Evolutionary conservation across 2,329 filamentous ascomycete genomes (phyloP).

Genomic region (Chaetomiaceae sp.): DNA sequence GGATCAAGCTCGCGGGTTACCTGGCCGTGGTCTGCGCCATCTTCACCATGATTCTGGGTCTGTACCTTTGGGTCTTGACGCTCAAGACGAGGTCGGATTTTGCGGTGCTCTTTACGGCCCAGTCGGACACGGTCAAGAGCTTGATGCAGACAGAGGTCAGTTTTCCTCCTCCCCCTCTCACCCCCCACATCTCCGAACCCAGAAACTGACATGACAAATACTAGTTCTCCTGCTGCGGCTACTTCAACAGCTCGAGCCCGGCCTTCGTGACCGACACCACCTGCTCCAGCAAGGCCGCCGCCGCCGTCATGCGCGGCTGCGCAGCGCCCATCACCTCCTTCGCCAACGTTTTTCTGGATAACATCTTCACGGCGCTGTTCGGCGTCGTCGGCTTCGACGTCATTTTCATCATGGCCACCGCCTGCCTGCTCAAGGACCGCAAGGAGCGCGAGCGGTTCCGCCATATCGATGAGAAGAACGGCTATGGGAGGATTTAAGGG

Average conservation of each 20-base stretch:
- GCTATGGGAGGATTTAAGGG: slow-evolving; percentile 28
- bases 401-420: slow-evolving; percentile 64
- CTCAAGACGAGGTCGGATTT: slow-evolving; percentile 63
- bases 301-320: slow-evolving; percentile 67
- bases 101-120: slow-evolving; percentile 54
- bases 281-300: slow-evolving; percentile 66
- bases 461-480: slow-evolving; percentile 75
- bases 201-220: slow-evolving; percentile 13
- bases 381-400: slow-evolving; percentile 71
- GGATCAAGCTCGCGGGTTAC: slow-evolving; percentile 67
- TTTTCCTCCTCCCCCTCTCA: neutral
- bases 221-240: slow-evolving; percentile 80
- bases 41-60: slow-evolving; percentile 62
- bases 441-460: slow-evolving; percentile 75
- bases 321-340: slow-evolving; percentile 63
- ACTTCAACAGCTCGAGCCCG: slow-evolving; percentile 65
- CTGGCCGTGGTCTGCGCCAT: slow-evolving; percentile 57
- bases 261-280: slow-evolving; percentile 65
- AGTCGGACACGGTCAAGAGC: slow-evolving; percentile 55
- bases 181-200: neutral
- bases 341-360: slow-evolving; percentile 66
- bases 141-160: slow-evolving; percentile 66
- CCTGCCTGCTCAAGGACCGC: slow-evolving; percentile 74
- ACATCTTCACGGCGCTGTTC: slow-evolving; percentile 75
- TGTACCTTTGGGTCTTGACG: slow-evolving; percentile 70